Percentiles rank a stretch among this genome's conserved stretches.
phyloP scores from a whole-genome alignment of 805 yeast genomes.

The Jamesozyma rosinii region DNA sequence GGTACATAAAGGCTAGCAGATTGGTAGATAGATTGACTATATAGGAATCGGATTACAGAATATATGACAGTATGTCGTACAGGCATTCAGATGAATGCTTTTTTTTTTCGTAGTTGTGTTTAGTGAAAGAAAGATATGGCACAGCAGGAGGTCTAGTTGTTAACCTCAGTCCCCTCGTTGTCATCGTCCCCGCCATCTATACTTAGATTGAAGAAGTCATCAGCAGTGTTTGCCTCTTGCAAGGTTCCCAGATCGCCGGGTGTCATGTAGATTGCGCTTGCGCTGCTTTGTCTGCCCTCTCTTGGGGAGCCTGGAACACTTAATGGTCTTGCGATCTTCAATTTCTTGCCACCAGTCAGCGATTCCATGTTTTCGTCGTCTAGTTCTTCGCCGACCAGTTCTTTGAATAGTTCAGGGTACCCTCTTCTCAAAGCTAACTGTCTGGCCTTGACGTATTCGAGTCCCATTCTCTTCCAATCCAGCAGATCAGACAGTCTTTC shows the following conservation, averaged over 20 bases:
- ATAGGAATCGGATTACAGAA: no score
- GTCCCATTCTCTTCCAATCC: conserved; percentile 98
- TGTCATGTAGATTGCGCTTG: conserved; percentile 63
- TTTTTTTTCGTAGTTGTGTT: no score
- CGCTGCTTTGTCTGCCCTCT: conserved; percentile 26
- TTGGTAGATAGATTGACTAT: no score
- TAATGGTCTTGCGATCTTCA: conserved; percentile 81
- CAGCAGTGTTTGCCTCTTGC: conserved; percentile 76
- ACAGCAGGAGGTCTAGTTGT: no score
- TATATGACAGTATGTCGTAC: no score
- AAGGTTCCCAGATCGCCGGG: conserved; percentile 97
- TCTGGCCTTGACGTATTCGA: conserved; percentile 91
- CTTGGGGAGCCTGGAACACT: conserved; percentile 97
- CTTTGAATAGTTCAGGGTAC: conserved; percentile 72
- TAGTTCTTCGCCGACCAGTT: conserved; percentile 26
- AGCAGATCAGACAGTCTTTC: conserved; percentile 86
- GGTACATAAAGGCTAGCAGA: no score
- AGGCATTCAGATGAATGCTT: no score
- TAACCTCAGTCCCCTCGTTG: conserved; percentile 25
- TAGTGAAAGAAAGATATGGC: no score
- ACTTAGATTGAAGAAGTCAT: conserved; percentile 57
- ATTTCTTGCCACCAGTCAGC: conserved; percentile 33
- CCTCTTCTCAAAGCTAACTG: conserved; percentile 87
- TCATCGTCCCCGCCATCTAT: conserved; percentile 30
- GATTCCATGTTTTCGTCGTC: conserved; percentile 25